These are phyloP conservation scores for Russula compacta DNA, from an alignment of 768 basidiomycete species.

Conservation along the genomic window DNA sequence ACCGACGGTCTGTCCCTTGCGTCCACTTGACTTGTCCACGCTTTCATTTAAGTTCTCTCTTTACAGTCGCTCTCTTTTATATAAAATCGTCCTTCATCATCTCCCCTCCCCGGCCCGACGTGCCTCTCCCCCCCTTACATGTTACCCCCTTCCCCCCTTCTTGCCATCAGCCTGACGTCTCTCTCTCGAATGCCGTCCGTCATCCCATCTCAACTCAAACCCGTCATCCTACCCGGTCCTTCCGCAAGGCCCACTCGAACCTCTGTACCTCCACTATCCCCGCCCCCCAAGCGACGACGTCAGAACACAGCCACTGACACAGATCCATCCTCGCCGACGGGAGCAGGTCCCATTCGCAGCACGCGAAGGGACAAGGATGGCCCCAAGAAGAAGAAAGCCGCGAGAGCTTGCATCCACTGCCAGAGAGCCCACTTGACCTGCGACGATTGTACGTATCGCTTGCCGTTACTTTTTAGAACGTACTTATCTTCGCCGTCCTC, in stretches of 20 bases:
- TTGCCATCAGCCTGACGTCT: conserved; percentile 9
- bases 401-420: conserved; percentile 88
- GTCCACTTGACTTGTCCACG: too few relatives aligned
- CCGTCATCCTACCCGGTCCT: not conserved
- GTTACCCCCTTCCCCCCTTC: not conserved
- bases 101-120: not conserved
- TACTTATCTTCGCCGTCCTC: conserved; percentile 7
- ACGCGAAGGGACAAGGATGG: conserved; percentile 52
- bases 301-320: conserved; percentile 48
- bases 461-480: not conserved
- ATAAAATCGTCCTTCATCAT: not conserved
- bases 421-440: conserved; percentile 98
- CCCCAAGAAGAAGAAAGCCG: conserved; percentile 92
- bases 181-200: conserved; percentile 4
- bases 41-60: not conserved
- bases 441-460: conserved; percentile 72
- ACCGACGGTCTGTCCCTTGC: too few relatives aligned
- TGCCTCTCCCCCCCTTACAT: not conserved
- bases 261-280: not conserved
- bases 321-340: conserved; percentile 41
- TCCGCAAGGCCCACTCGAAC: not conserved
- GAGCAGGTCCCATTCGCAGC: conserved; percentile 36
- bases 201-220: not conserved
- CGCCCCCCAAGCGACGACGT: conserved; percentile 28
- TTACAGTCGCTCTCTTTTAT: not conserved